Evolutionary conservation across 2,329 filamentous ascomycete genomes (phyloP).

Genomic region (Diaporthe sp.): DNA sequence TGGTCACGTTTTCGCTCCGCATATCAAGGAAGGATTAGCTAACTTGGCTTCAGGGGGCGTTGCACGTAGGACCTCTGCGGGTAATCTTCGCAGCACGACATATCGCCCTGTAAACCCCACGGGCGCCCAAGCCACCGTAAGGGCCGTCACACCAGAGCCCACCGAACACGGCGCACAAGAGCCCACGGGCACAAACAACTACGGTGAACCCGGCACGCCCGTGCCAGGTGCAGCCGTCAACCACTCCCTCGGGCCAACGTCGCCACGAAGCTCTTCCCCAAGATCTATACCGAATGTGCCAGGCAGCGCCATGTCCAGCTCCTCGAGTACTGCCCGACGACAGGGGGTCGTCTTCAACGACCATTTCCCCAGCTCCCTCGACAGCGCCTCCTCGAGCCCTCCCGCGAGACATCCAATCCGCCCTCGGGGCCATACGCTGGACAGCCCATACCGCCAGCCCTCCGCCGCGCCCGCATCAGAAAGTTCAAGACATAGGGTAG

Average conservation of each 20-base stretch:
- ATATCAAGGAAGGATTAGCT: neutral
- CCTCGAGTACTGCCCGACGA: conserved; percentile 43
- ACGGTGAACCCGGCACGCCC: conserved; percentile 15
- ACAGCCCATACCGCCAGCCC: conserved; percentile 63
- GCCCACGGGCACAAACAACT: conserved; percentile 38
- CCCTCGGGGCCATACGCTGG: conserved; percentile 69
- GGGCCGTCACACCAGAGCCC: conserved; percentile 74
- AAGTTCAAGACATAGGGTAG: conserved; percentile 69
- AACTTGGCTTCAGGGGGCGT: conserved; percentile 16
- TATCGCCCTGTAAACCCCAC: conserved; percentile 41
- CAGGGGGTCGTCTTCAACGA: conserved; percentile 73
- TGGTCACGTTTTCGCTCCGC: neutral
- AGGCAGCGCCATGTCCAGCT: conserved; percentile 48
- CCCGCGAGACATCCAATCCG: conserved; percentile 53
- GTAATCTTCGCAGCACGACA: conserved; percentile 41
- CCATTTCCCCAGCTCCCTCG: conserved; percentile 60
- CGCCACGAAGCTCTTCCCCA: conserved; percentile 57
- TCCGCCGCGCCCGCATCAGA: conserved; percentile 53
- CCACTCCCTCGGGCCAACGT: conserved; percentile 48
- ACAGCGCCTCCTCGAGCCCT: conserved; percentile 56
- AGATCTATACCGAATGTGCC: conserved; percentile 54
- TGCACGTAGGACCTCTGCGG: conserved; percentile 40
- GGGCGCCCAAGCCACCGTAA: conserved; percentile 59
- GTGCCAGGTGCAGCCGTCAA: conserved; percentile 36
- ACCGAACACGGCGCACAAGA: conserved; percentile 46